Evolutionary conservation across 192 early-diverging fungal genomes (phyloP).

Genomic region (Coemansia sp.): DNA sequence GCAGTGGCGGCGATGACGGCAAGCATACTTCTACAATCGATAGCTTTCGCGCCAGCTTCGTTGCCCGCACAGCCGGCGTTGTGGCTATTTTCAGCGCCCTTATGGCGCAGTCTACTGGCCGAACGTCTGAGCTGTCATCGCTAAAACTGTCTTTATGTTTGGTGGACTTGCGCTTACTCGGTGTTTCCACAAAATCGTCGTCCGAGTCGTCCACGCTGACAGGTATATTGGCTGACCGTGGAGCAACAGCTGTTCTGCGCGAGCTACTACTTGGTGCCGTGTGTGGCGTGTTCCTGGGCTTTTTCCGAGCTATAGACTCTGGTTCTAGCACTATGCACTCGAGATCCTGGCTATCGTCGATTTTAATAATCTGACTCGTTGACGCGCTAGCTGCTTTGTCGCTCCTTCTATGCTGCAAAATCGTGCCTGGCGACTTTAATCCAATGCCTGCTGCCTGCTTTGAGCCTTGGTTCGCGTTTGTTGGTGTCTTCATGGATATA

Average conservation of each 20-base stretch:
- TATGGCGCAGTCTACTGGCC: neutral
- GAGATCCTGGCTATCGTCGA: neutral
- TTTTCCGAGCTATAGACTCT: neutral
- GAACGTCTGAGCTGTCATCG: neutral
- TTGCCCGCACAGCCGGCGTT: neutral
- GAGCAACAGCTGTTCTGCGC: neutral
- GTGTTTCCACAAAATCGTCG: conserved; percentile 27
- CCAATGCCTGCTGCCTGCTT: neutral
- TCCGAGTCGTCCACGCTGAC: conserved; percentile 2
- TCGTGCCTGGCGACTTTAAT: neutral
- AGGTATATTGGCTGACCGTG: neutral
- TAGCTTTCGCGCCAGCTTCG: neutral
- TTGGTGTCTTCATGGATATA: neutral
- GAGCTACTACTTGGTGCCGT: neutral
- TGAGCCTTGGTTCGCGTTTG: neutral
- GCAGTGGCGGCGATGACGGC: conserved; percentile 43
- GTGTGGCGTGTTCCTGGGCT: neutral
- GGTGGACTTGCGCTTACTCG: conserved; percentile 2
- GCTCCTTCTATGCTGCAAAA: neutral
- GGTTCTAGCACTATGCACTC: conserved; percentile 3
- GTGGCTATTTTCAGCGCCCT: neutral
- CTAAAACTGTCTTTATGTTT: neutral
- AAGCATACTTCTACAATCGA: conserved; percentile 2
- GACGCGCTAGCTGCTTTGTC: neutral
- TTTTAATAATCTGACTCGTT: neutral